Percentiles rank a stretch among this genome's conserved stretches.
phyloP scores from a whole-genome alignment of 768 basidiomycete species.

The Lentinula detonsa region DNA sequence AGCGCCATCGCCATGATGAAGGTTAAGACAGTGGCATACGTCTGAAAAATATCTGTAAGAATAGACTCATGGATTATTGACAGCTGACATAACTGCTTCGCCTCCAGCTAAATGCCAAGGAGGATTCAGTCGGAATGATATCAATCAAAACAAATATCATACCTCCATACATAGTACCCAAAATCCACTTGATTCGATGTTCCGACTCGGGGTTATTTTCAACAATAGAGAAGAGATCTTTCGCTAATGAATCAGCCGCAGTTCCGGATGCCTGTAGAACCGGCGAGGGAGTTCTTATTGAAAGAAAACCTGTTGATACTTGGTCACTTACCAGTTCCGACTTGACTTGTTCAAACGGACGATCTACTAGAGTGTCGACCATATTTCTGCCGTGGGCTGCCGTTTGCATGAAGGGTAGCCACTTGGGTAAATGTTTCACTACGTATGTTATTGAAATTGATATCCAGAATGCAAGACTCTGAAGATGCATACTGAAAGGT shows the following conservation, averaged over 20 bases:
- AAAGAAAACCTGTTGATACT: background rate
- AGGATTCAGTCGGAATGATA: conserved; percentile 7
- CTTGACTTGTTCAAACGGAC: conserved; percentile 15
- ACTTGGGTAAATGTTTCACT: conserved; percentile 22
- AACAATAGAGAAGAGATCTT: conserved; percentile 2
- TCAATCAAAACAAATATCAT: background rate
- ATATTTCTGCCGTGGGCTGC: conserved; percentile 4
- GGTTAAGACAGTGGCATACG: conserved; percentile 6
- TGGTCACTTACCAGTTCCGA: background rate
- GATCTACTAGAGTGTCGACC: conserved; percentile 8
- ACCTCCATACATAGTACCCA: conserved; percentile 16
- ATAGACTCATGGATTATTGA: background rate
- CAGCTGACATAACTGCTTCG: conserved; percentile 7
- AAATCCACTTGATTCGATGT: conserved; percentile 9
- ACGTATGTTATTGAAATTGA: background rate
- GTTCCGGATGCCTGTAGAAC: background rate
- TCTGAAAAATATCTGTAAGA: background rate
- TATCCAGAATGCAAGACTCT: no score
- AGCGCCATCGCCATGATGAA: conserved; percentile 14
- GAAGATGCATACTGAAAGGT: conserved; percentile 14
- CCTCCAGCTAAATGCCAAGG: conserved; percentile 9
- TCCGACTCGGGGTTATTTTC: background rate
- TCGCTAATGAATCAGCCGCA: conserved; percentile 9
- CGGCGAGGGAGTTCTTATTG: no score
- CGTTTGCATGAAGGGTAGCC: conserved; percentile 15